Base-by-base conservation (phyloP, 352 stramenopile genomes). In the Phytopythium vexans region DNA sequence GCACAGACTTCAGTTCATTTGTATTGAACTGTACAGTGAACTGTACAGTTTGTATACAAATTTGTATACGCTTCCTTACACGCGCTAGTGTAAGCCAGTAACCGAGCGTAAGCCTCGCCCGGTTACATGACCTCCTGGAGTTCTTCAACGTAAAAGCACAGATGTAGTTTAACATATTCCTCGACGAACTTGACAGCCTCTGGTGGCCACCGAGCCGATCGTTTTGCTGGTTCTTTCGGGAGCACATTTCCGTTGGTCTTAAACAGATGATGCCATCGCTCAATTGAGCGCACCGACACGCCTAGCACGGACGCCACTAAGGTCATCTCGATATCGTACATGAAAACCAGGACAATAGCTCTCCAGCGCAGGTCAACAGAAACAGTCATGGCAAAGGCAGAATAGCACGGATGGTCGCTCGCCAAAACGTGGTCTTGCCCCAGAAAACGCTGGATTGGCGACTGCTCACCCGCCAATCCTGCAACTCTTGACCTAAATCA, bases 61-160 rank as follows among this genome's bases (percentile, higher is more conserved):
- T n/a, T n/a, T n/a, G n/a, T n/a, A n/a, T n/a, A n/a, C n/a, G n/a
- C n/a, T n/a, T n/a, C n/a, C n/a, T n/a, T n/a, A n/a, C n/a, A n/a
- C n/a, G n/a, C n/a, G n/a, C n/a, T n/a, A n/a, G n/a, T n/a, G n/a
- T n/a, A n/a, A n/a, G n/a, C n/a, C n/a, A n/a, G n/a, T n/a, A n/a
- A n/a, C n/a, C n/a, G n/a, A n/a, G n/a, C n/a, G n/a, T n/a, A n/a
- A n/a, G n/a, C n/a, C n/a, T n/a, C n/a, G n/a, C n/a, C n/a, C n/a
- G n/a, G n/a, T n/a, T n/a, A n/a, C n/a, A 58, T 15, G 27, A n/a
- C 42, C 10, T 32, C 40, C 5, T 15, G 35, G 5, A 58, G 43
- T 37, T 52, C 42, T 31, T 52, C 41, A 10, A 58, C 31, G 32
- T 58, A 52, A 32, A 52, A 52, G 12, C 52, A 52, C 21, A 41